Percentiles rank a stretch among this genome's conserved stretches.
phyloP scores from a whole-genome alignment of 768 basidiomycete species.

The Mycena floridula region DNA sequence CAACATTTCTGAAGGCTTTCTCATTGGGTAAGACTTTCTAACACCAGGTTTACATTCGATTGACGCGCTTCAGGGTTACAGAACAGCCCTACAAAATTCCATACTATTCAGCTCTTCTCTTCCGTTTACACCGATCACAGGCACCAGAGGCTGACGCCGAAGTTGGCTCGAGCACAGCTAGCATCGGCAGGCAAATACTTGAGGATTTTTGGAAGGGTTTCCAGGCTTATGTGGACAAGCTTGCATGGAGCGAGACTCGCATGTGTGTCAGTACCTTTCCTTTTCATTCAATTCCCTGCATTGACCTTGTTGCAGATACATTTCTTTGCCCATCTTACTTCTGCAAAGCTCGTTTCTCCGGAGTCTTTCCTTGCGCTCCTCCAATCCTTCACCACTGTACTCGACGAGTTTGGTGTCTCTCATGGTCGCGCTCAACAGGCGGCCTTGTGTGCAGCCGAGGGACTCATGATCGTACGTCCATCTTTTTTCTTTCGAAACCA shows the following conservation, averaged over 20 bases:
- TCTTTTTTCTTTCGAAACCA: neutral
- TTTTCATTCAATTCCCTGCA: neutral
- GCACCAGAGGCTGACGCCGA: conserved; percentile 30
- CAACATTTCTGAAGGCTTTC: conserved; percentile 66
- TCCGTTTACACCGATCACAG: conserved; percentile 51
- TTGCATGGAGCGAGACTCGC: conserved; percentile 87
- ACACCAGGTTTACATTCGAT: too few relatives aligned
- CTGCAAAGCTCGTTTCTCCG: conserved; percentile 66
- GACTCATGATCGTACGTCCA: conserved; percentile 59
- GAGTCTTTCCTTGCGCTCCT: conserved; percentile 78
- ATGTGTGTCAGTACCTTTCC: conserved; percentile 60
- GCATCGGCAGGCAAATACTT: conserved; percentile 65
- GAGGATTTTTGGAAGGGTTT: conserved; percentile 93
- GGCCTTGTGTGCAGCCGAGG: conserved; percentile 76
- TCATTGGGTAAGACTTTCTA: conserved; percentile 48
- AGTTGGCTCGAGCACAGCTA: conserved; percentile 30
- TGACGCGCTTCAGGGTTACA: conserved; percentile 51
- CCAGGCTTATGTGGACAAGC: conserved; percentile 79
- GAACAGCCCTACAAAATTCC: conserved; percentile 95
- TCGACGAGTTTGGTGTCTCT: conserved; percentile 87
- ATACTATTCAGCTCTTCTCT: conserved; percentile 77
- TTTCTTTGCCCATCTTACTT: conserved; percentile 85
- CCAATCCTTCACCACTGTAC: conserved; percentile 76
- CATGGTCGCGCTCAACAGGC: conserved; percentile 80
- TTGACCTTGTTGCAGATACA: conserved; percentile 55